These are phyloP conservation scores for Phytopythium delawarense DNA, from an alignment of 352 stramenopile species.

Conservation along the genomic window DNA sequence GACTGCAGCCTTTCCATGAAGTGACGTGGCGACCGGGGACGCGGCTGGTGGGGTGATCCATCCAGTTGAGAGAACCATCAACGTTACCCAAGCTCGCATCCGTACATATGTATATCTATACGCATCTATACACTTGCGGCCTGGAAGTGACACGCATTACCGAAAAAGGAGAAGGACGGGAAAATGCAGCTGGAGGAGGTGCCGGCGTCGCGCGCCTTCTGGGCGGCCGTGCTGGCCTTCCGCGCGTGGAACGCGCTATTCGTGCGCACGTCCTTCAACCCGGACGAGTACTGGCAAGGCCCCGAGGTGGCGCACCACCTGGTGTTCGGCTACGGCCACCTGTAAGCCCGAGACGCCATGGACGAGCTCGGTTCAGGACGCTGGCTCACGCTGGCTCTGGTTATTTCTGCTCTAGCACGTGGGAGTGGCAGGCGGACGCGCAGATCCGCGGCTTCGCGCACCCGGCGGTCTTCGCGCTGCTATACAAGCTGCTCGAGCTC, in stretches of 20 bases:
- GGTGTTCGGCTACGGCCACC: conserved; percentile 82
- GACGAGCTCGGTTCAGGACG: neutral
- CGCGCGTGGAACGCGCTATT: conserved; percentile 81
- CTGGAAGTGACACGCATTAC: neutral
- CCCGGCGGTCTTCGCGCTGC: conserved; percentile 62
- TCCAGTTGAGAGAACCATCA: neutral
- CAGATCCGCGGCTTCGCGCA: conserved; percentile 76
- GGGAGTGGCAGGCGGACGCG: conserved; percentile 79
- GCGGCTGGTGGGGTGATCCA: too few relatives aligned
- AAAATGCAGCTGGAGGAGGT: conserved; percentile 27
- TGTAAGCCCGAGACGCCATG: conserved; percentile 33
- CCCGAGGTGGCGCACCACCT: conserved; percentile 82
- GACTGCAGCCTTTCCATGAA: neutral
- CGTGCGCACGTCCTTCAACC: conserved; percentile 83
- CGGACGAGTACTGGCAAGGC: conserved; percentile 89
- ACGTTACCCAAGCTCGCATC: neutral
- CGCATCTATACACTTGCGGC: neutral
- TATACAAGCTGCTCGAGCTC: conserved; percentile 73
- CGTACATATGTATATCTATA: neutral
- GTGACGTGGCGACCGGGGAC: neutral
- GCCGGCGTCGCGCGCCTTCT: conserved; percentile 37
- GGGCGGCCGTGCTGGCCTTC: conserved; percentile 49
- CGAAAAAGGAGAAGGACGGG: neutral
- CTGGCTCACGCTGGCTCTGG: neutral
- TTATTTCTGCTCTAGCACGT: conserved; percentile 42